Evolutionary conservation across 2,329 filamentous ascomycete species (phyloP).

Genomic region (Pseudocercospora fuligena): DNA sequence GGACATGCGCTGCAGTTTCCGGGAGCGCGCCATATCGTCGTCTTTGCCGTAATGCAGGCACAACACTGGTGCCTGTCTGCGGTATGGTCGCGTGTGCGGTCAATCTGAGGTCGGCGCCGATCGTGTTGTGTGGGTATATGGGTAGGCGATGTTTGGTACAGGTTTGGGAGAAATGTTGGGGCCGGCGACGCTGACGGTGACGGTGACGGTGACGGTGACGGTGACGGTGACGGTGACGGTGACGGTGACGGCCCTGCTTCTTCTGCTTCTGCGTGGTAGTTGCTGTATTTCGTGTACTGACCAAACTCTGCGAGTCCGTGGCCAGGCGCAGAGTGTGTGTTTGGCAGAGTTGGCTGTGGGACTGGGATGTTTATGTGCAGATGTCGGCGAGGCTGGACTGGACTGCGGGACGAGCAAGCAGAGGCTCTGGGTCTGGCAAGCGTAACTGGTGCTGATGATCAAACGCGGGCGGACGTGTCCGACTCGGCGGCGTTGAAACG

Average conservation of each 20-base stretch:
- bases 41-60: not conserved
- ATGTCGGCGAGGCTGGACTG: constrained; percentile 6
- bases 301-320: not conserved
- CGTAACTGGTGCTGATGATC: constrained; percentile 1
- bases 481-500: constrained; percentile 7
- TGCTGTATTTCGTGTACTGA: not conserved
- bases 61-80: not conserved
- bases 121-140: not conserved
- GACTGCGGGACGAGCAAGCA: too few relatives aligned
- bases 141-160: not conserved
- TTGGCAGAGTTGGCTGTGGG: constrained; percentile 2
- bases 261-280: too few relatives aligned
- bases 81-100: constrained; percentile 7
- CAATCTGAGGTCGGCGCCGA: not conserved
- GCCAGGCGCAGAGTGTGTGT: not conserved
- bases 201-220: not conserved
- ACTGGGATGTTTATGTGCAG: constrained; percentile 8
- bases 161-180: not conserved
- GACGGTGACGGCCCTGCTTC: not conserved
- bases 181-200: not conserved
- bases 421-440: constrained; percentile 1
- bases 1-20: constrained; percentile 36
- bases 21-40: constrained; percentile 35
- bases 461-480: not conserved
- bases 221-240: not conserved